Conservation (phyloP, 208 protist species). For the Leishmania mexicana region DNA sequence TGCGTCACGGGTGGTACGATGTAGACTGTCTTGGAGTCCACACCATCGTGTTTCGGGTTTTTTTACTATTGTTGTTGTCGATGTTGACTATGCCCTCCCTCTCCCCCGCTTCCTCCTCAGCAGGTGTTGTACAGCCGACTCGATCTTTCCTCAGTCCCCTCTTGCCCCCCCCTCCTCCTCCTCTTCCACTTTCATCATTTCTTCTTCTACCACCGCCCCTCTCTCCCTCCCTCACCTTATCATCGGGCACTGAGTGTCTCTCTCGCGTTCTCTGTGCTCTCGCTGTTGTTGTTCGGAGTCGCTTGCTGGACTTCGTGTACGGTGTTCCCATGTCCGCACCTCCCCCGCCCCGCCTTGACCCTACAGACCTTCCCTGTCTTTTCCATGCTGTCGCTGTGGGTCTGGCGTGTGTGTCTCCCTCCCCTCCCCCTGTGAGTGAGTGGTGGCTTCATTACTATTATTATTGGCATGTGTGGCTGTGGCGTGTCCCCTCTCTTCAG, state of each 20-base stretch:
- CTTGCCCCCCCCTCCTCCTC: background rate
- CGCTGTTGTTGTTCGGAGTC: background rate
- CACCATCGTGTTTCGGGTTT: background rate
- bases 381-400: background rate
- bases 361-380: background rate
- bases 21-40: background rate
- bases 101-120: background rate
- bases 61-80: background rate
- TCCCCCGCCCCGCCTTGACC: background rate
- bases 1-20: background rate
- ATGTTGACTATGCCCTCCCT: too few relatives aligned
- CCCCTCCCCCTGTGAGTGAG: background rate
- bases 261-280: background rate
- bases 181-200: background rate
- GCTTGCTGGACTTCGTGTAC: background rate
- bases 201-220: too few relatives aligned
- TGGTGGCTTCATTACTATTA: background rate
- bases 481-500: background rate
- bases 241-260: background rate
- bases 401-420: background rate
- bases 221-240: background rate
- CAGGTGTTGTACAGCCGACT: too few relatives aligned
- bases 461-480: background rate
- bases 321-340: background rate
- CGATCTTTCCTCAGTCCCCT: too few relatives aligned